These are phyloP conservation scores for Populus ilicifolia DNA, from an alignment of 345 rosid genomes.

Conservation along the genomic window DNA sequence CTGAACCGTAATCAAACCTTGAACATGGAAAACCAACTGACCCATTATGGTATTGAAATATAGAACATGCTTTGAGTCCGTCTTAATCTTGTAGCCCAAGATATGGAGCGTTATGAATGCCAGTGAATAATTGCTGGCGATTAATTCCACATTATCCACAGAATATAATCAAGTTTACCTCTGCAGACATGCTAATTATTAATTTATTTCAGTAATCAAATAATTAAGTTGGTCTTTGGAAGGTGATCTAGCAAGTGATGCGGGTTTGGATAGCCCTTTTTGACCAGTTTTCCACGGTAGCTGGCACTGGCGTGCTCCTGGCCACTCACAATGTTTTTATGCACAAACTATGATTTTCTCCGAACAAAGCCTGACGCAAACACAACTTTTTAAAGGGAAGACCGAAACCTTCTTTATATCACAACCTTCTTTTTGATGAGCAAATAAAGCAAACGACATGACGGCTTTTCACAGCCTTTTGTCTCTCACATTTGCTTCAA, in stretches of 20 bases:
- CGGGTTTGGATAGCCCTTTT: not conserved
- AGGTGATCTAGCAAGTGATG: no score
- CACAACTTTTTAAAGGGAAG: not conserved
- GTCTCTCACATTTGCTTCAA: not conserved
- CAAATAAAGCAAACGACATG: slow-evolving; percentile 10
- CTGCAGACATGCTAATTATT: not conserved
- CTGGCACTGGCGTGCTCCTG: no score
- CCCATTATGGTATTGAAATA: no score
- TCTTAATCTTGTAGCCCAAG: no score
- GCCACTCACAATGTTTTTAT: not conserved
- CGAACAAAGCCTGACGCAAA: slow-evolving; percentile 12
- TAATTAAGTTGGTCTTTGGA: not conserved
- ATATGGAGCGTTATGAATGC: no score
- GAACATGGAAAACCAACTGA: no score
- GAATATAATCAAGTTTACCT: no score
- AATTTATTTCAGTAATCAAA: not conserved
- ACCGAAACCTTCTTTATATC: slow-evolving; percentile 1
- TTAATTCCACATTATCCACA: no score
- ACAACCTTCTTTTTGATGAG: not conserved
- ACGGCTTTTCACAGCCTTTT: slow-evolving; percentile 21
- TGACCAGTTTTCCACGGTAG: no score
- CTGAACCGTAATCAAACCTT: no score
- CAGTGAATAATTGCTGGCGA: no score
- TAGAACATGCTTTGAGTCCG: no score
- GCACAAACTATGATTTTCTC: not conserved